These are phyloP conservation scores for Diophrys appendiculata DNA, from an alignment of 73 alveolate genomes.

Conservation along the genomic window DNA sequence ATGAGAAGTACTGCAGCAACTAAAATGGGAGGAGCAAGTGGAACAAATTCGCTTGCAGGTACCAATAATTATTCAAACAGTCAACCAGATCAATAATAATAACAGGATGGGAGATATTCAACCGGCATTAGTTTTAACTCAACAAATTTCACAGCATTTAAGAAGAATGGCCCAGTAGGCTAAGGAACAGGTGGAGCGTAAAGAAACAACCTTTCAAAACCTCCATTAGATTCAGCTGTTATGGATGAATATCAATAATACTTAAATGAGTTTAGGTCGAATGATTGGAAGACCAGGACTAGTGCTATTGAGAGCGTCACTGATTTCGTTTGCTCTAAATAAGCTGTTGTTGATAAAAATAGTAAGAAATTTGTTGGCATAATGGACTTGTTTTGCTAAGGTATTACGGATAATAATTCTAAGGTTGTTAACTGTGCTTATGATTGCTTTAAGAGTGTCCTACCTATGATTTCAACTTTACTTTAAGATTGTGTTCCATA, in stretches of 20 bases:
- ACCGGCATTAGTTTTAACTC: constrained; percentile 22
- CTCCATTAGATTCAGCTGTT: constrained; percentile 31
- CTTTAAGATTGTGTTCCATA: neutral
- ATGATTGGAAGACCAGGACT: constrained; percentile 36
- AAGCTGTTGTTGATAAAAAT: constrained; percentile 7
- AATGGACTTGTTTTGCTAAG: constrained; percentile 6
- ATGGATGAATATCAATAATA: constrained; percentile 46
- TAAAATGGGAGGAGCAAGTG: neutral
- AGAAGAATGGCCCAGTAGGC: constrained; percentile 24
- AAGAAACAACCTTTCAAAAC: constrained; percentile 8
- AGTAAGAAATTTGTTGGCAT: constrained; percentile 1
- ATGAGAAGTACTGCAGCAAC: constrained; percentile 43
- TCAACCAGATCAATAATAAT: constrained; percentile 24
- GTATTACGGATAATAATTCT: constrained; percentile 9
- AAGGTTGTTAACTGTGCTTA: constrained; percentile 2
- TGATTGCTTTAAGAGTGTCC: neutral
- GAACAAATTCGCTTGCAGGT: neutral
- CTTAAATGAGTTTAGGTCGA: neutral
- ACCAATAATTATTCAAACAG: constrained; percentile 2
- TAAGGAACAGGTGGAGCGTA: constrained; percentile 1
- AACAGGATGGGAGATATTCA: constrained; percentile 21
- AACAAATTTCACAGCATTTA: constrained; percentile 15
- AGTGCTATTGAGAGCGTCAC: constrained; percentile 33
- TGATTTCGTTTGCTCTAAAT: constrained; percentile 19
- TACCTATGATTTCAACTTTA: neutral